phyloP scores from a whole-genome alignment of 176 grass and related monocot species.

The Hordeum vulgare region MorexV3_pseudomolecules_assembly NC_058518.1:461923009-461923508 shows the following conservation, averaged over 20 bases:
- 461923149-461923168: neutral
- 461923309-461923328: conserved; percentile 90
- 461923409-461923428: conserved; percentile 44
- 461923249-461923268: conserved; percentile 49
- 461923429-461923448: neutral
- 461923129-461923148: neutral
- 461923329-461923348: conserved; percentile 76
- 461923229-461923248: conserved; percentile 83
- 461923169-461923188: conserved; percentile 66
- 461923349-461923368: conserved; percentile 85
- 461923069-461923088: neutral
- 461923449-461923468: neutral
- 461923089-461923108: neutral
- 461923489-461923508: neutral
- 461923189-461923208: conserved; percentile 99
- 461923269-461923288: conserved; percentile 87
- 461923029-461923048: neutral
- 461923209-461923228: conserved; percentile 62
- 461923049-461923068: neutral
- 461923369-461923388: conserved; percentile 68
- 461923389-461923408: conserved; percentile 57
- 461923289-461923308: conserved; percentile 78
- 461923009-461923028: neutral
- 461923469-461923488: neutral
- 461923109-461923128: neutral